Conservation (phyloP, 306 rosid genomes). For the Malus domestica region ASM211411v1 NC_041789.1:26304501-26305000, state of each 20-base stretch:
- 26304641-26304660: not conserved
- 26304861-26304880: conserved; percentile 30
- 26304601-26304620: not conserved
- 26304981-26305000: conserved; percentile 33
- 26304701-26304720: conserved; percentile 72
- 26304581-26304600: conserved; percentile 4
- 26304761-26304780: conserved; percentile 48
- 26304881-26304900: conserved; percentile 72
- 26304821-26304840: conserved; percentile 61
- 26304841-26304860: conserved; percentile 32
- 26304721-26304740: conserved; percentile 84
- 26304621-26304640: conserved; percentile 14
- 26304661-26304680: conserved; percentile 16
- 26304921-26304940: conserved; percentile 66
- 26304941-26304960: conserved; percentile 76
- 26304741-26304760: conserved; percentile 34
- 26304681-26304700: conserved; percentile 62
- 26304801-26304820: conserved; percentile 54
- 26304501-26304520: conserved; percentile 66
- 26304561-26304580: conserved; percentile 70
- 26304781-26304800: conserved; percentile 71
- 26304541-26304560: conserved; percentile 71
- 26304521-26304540: conserved; percentile 54
- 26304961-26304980: conserved; percentile 74
- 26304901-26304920: conserved; percentile 93